phyloP scores from a whole-genome alignment of 768 basidiomycete genomes.

The Porphyrellus cyaneotinctus region DNA sequence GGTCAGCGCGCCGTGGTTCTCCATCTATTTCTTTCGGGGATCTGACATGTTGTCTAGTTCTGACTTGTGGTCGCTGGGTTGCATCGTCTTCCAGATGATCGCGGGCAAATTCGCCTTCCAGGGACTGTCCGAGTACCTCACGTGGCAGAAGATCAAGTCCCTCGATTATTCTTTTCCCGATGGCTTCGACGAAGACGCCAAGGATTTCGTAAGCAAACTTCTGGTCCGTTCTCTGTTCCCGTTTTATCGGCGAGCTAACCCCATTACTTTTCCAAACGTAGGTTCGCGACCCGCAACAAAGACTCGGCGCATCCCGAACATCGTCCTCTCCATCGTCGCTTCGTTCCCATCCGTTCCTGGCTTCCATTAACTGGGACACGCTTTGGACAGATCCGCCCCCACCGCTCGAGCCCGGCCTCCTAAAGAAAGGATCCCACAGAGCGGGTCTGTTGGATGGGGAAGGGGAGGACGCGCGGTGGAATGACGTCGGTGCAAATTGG shows the following conservation, averaged over 20 bases:
- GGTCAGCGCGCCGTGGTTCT: slow-evolving; percentile 41
- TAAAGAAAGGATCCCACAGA: slow-evolving; percentile 41
- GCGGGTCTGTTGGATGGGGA: slow-evolving; percentile 17
- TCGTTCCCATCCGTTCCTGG: slow-evolving; percentile 60
- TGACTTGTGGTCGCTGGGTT: slow-evolving; percentile 94
- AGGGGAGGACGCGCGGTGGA: slow-evolving; percentile 39
- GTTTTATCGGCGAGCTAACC: neutral
- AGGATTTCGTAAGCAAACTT: slow-evolving; percentile 73
- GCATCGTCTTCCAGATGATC: slow-evolving; percentile 91
- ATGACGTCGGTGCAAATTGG: slow-evolving; percentile 53
- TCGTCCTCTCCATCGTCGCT: slow-evolving; percentile 41
- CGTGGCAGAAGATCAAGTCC: slow-evolving; percentile 90
- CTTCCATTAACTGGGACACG: slow-evolving; percentile 51
- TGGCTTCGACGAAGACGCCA: slow-evolving; percentile 76
- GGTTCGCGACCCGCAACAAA: slow-evolving; percentile 55
- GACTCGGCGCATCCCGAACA: slow-evolving; percentile 52
- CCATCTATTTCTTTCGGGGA: neutral
- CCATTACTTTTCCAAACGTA: slow-evolving; percentile 28
- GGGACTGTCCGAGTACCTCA: slow-evolving; percentile 87
- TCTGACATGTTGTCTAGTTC: slow-evolving; percentile 47
- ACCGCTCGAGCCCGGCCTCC: slow-evolving; percentile 51
- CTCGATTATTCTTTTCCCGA: slow-evolving; percentile 85
- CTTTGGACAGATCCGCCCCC: slow-evolving; percentile 67
- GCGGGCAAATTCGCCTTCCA: slow-evolving; percentile 90
- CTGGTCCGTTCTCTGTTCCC: slow-evolving; percentile 44